Base-by-base conservation (phyloP, 2,329 filamentous ascomycete genomes). In the Nakataea oryzae region DNA sequence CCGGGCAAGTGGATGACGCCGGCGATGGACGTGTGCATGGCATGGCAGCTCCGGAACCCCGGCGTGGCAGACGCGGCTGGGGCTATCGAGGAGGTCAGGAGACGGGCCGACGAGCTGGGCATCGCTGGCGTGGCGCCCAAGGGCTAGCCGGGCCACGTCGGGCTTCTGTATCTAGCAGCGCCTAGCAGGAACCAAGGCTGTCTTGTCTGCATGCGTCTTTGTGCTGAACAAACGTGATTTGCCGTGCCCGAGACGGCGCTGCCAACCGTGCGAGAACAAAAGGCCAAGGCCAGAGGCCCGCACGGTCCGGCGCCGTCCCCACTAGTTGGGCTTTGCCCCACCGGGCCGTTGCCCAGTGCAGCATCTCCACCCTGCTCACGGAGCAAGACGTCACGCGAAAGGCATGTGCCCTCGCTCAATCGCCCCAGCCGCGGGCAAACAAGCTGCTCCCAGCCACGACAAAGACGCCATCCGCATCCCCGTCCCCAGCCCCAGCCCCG, bases 11-110 rank as follows among this genome's bases (percentile, higher is more conserved):
- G 93, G 93, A 89, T 96, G 81, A 85, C 85, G 61, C 80, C 81
- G 57, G 92, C 92, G 3, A 76, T 96, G 58, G 88, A 96, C 34
- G 78, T 92, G 4, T 89, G 91, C 64, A 84, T 96, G 74, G 86
- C 86, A 64, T 97, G 93, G 92, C 95, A 97, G 74, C 81, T 97
- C 61, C 83, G 90, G 50, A 86, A 97, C 70, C 91, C 92, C 0
- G 79, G 79, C 4, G 78, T 77, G 63, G 83, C 80, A 3, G 87
- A 93, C 64, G 74, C 79, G 8, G 69, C 75, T 8, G 82, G 78
- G 3, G 86, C 82, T 1, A 75, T 91, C 61, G 80, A 86, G 58
- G 84, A 87, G 69, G 80, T 91, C 28, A 73, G 74, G 58, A 72
- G 69, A 61, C 78, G 75, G 65, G 79, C 75, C 64, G 72, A 76